Percentiles rank a stretch among this genome's conserved stretches.
Evolutionary conservation across 768 basidiomycete species (phyloP).

Genomic region (Boletus subparvulus): DNA sequence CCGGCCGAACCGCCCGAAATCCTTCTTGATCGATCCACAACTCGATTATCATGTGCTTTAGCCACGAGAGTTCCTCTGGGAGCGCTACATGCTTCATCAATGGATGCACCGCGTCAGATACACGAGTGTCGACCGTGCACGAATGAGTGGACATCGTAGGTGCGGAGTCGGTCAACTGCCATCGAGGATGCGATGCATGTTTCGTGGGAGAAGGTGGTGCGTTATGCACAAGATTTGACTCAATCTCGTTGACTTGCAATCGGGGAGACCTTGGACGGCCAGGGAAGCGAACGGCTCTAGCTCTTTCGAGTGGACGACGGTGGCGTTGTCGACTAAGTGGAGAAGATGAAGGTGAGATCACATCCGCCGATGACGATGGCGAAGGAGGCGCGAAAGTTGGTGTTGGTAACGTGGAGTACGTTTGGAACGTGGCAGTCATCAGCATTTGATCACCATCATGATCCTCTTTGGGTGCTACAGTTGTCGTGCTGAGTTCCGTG

Average conservation of each 20-base stretch:
- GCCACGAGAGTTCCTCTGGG: conserved; percentile 48
- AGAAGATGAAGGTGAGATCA: conserved; percentile 22
- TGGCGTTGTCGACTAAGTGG: conserved; percentile 21
- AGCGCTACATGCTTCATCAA: conserved; percentile 22
- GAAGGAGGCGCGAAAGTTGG: conserved; percentile 32
- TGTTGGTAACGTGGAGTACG: conserved; percentile 28
- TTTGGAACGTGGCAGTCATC: conserved; percentile 19
- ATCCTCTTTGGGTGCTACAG: conserved; percentile 13
- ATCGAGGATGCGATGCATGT: conserved; percentile 1
- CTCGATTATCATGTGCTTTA: conserved; percentile 53
- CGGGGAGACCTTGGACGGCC: conserved; percentile 27
- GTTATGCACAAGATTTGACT: conserved; percentile 4
- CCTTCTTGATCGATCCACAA: conserved; percentile 85
- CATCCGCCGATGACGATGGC: conserved; percentile 28
- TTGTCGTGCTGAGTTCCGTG: conserved; percentile 12
- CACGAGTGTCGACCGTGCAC: conserved; percentile 2
- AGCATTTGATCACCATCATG: conserved; percentile 18
- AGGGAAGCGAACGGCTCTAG: conserved; percentile 33
- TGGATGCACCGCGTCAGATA: conserved; percentile 6
- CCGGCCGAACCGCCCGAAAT: conserved; percentile 61
- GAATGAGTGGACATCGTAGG: conserved; percentile 6
- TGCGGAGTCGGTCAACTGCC: conserved; percentile 15
- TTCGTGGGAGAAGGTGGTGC: conserved; percentile 4
- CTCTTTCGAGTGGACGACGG: conserved; percentile 34
- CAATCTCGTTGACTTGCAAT: conserved; percentile 17